Conservation (phyloP, 495 filamentous ascomycete species). For the Tetracladium setigerum region DNA sequence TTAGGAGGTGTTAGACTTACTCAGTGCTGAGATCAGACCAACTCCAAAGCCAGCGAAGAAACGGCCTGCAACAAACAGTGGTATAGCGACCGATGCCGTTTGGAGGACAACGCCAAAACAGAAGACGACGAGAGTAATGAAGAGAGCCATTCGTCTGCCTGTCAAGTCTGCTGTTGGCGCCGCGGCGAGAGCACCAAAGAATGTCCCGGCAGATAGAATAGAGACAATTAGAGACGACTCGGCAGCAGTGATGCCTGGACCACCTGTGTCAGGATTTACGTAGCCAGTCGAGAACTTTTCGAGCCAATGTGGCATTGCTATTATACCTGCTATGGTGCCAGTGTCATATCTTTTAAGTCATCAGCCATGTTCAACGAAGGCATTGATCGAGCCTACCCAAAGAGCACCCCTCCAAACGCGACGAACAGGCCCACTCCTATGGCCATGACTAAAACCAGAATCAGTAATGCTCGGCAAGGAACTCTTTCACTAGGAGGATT, state of each 20-base stretch:
- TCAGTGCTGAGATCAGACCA: slow-evolving; percentile 63
- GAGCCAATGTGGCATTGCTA: slow-evolving; percentile 63
- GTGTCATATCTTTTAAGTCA: slow-evolving; percentile 62
- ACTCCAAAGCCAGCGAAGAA: slow-evolving; percentile 75
- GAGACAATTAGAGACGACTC: slow-evolving; percentile 70
- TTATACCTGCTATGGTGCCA: slow-evolving; percentile 78
- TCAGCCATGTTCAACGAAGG: not conserved
- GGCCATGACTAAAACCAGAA: too few relatives aligned
- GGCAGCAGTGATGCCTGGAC: slow-evolving; percentile 46
- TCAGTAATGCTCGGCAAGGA: too few relatives aligned
- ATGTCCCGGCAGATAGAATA: slow-evolving; percentile 77
- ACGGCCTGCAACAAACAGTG: slow-evolving; percentile 68
- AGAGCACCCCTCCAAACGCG: slow-evolving; percentile 78
- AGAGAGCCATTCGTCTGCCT: slow-evolving; percentile 62
- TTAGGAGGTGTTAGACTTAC: slow-evolving; percentile 29
- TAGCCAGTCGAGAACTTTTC: slow-evolving; percentile 45
- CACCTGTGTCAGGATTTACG: slow-evolving; percentile 35
- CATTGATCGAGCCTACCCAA: slow-evolving; percentile 50
- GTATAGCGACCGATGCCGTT: slow-evolving; percentile 54
- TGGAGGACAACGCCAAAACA: slow-evolving; percentile 69
- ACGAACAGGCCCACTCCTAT: slow-evolving; percentile 74
- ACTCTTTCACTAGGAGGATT: too few relatives aligned
- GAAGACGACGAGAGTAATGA: slow-evolving; percentile 56
- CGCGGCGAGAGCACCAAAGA: slow-evolving; percentile 68
- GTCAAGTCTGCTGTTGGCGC: slow-evolving; percentile 60